Base-by-base conservation (phyloP, 306 rosid genomes). In the Glycyrrhiza uralensis region DNA sequence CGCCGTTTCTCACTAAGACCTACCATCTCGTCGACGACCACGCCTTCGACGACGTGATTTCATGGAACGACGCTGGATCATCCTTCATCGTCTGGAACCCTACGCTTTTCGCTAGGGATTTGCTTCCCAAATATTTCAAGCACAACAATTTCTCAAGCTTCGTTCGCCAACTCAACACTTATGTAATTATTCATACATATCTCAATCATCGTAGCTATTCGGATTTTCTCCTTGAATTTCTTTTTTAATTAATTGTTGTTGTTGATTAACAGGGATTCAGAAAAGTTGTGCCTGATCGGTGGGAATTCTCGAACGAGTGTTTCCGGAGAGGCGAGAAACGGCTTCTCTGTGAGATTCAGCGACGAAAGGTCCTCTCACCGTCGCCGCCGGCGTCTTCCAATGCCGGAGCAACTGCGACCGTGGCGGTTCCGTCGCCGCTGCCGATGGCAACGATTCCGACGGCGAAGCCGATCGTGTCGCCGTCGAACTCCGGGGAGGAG, bases 121-220 rank as follows among this genome's bases (percentile, higher is more conserved):
- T 92, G 83, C 90, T 92, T 1, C 98, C 98, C 0, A 88, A 92
- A 68, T 84, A 77, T 78, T 92, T 92, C 72, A 92, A 92, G 78
- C 98, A 92, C 72, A 90, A 90, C 72, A 95, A 91, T 79, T 95
- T 95, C 84, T 89, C 97, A 1, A 91, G 97, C 87, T 91, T 95
- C 57, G 96, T 92, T 60, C 89, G 99, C 30, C 97, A 89, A 61
- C 96, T 94, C 72, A 94, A 94, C 71, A 94, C 97, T 73, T 94
- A 94, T 55, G 99, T 94, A 85, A 61, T 47, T 65, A n/a, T n/a
- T n/a, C n/a, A n/a, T 42, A 9, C 7, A 0, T 24, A 13, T 28
- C 62, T 55, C 62, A 55, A 47, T 44, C 50, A 17, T 0, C 41
- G 2, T 4, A 30, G 1, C 1, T 60, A 35, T 35, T 33, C 26